These are phyloP conservation scores for Daedaleopsis nitida DNA, from an alignment of 768 basidiomycete genomes.

Conservation along the genomic window DNA sequence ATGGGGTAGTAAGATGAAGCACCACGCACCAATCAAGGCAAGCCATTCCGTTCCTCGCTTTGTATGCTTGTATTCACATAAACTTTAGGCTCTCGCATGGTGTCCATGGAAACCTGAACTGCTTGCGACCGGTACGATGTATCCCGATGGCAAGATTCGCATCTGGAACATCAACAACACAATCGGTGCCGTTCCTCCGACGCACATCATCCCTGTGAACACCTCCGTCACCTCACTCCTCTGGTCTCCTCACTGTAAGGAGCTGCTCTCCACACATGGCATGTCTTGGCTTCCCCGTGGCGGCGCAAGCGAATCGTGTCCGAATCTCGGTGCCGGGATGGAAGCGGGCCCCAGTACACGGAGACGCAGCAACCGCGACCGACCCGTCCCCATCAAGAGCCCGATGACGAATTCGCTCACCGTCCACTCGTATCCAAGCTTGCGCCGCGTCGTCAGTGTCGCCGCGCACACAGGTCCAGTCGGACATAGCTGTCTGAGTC, in stretches of 20 bases:
- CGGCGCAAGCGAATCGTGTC: conserved; percentile 19
- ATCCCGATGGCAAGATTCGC: conserved; percentile 59
- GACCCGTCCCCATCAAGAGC: conserved; percentile 21
- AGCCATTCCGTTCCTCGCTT: not conserved
- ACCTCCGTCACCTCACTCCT: conserved; percentile 62
- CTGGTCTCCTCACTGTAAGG: conserved; percentile 61
- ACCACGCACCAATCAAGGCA: conserved; percentile 48
- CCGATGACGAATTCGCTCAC: conserved; percentile 45
- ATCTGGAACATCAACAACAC: conserved; percentile 54
- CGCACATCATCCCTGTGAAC: conserved; percentile 43
- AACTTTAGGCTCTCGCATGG: conserved; percentile 65
- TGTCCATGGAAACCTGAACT: conserved; percentile 72
- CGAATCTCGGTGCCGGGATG: conserved; percentile 2
- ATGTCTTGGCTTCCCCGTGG: conserved; percentile 40
- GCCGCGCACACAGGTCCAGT: conserved; percentile 57
- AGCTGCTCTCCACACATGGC: conserved; percentile 62
- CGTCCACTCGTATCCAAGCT: conserved; percentile 56
- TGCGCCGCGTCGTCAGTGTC: conserved; percentile 52
- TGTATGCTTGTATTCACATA: not conserved
- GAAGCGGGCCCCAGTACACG: conserved; percentile 17
- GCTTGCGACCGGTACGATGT: conserved; percentile 67
- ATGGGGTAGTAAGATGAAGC: conserved; percentile 43
- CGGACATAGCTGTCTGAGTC: conserved; percentile 63
- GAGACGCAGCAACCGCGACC: conserved; percentile 24
- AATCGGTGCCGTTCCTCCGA: conserved; percentile 48